Evolutionary conservation across 2,329 filamentous ascomycete species (phyloP).

Genomic region (Fusarium marasasianum): DNA sequence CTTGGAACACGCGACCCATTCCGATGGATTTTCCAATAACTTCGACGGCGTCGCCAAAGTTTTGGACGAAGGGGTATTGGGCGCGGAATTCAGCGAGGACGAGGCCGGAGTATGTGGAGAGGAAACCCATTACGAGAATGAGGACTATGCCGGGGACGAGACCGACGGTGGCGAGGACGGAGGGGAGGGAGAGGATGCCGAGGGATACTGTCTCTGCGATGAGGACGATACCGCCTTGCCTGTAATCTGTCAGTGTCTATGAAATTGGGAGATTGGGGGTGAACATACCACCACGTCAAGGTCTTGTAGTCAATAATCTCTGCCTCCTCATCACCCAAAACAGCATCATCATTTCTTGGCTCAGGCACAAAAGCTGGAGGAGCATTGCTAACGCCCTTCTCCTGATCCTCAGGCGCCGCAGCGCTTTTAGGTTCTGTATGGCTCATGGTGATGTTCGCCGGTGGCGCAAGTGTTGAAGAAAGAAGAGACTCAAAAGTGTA

Average conservation of each 20-base stretch:
- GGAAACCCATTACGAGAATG: slow-evolving; percentile 71
- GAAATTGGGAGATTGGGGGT: rapidly evolving
- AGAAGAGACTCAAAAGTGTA: not conserved
- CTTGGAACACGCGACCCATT: slow-evolving; percentile 63
- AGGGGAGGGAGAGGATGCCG: slow-evolving; percentile 76
- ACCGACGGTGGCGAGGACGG: slow-evolving; percentile 76
- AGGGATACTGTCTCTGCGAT: slow-evolving; percentile 58
- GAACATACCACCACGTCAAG: slow-evolving; percentile 50
- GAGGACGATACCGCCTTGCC: slow-evolving; percentile 56
- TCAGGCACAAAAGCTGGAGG: not conserved
- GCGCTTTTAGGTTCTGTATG: not conserved
- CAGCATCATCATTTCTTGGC: not conserved
- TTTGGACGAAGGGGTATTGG: slow-evolving; percentile 73
- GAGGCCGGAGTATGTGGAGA: slow-evolving; percentile 72
- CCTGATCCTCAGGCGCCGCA: slow-evolving; percentile 4
- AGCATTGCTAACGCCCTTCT: slow-evolving; percentile 1
- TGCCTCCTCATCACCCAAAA: slow-evolving; percentile 24
- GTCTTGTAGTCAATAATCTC: slow-evolving; percentile 51
- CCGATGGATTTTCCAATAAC: slow-evolving; percentile 59
- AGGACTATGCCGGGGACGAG: slow-evolving; percentile 77
- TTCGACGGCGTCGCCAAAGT: slow-evolving; percentile 72
- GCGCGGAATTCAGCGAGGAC: slow-evolving; percentile 74
- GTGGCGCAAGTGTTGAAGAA: not conserved
- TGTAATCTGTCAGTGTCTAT: slow-evolving; percentile 18
- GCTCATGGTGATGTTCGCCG: not conserved